These are phyloP conservation scores for Russula emetica DNA, from an alignment of 768 basidiomycete genomes.

Conservation along the genomic window DNA sequence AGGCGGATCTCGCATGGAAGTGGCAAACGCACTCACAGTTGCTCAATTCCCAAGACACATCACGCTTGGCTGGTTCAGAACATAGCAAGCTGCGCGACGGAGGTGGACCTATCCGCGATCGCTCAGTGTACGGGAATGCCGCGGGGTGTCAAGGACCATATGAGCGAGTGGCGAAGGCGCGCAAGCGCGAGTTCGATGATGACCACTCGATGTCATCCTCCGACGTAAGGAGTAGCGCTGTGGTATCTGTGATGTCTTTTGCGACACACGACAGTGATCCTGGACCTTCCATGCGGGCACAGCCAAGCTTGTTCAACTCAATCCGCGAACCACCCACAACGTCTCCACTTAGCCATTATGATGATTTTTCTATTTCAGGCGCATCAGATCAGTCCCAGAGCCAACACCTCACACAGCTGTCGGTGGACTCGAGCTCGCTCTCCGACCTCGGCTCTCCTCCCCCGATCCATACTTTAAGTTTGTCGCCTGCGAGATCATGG, in stretches of 20 bases:
- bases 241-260: conserved; percentile 75
- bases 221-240: conserved; percentile 70
- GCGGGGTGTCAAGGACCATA: conserved; percentile 40
- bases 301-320: conserved; percentile 59
- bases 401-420: conserved; percentile 69
- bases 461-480: conserved; percentile 67
- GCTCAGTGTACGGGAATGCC: background rate
- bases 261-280: conserved; percentile 85
- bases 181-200: conserved; percentile 81
- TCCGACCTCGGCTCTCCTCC: conserved; percentile 70
- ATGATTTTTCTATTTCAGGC: conserved; percentile 63
- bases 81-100: conserved; percentile 44
- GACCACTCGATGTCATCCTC: conserved; percentile 90
- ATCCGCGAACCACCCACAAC: conserved; percentile 74
- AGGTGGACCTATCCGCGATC: conserved; percentile 60
- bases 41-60: conserved; percentile 32
- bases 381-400: conserved; percentile 75
- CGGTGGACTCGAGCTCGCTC: conserved; percentile 56
- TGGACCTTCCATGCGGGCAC: conserved; percentile 63
- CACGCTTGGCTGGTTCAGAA: conserved; percentile 27
- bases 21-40: conserved; percentile 38
- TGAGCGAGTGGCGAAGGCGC: conserved; percentile 69
- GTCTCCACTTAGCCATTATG: conserved; percentile 69
- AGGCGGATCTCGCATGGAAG: conserved; percentile 62
- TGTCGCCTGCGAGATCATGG: conserved; percentile 55